These are phyloP conservation scores for Rhizopogon salebrosus DNA, from an alignment of 768 basidiomycete genomes.

Conservation along the genomic window DNA sequence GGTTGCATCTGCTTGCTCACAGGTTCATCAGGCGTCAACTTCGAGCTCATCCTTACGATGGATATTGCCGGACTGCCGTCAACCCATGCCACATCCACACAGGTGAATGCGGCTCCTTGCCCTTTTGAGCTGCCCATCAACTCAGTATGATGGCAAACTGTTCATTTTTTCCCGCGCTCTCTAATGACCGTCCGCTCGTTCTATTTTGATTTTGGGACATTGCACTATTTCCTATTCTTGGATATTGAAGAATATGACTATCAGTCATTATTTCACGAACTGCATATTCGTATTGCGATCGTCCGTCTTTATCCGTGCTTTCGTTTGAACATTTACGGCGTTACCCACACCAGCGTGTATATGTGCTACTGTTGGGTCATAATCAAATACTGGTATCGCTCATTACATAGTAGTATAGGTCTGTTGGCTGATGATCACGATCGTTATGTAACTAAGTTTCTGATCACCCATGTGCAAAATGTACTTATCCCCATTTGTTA, in stretches of 20 bases:
- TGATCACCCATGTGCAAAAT: no score
- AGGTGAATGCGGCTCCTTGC: constrained; percentile 56
- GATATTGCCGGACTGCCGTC: constrained; percentile 62
- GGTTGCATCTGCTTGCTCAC: constrained; percentile 1
- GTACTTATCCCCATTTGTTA: no score
- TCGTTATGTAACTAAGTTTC: no score
- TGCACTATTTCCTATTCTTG: not conserved
- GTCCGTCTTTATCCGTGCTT: not conserved
- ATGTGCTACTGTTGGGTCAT: not conserved
- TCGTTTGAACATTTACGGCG: not conserved
- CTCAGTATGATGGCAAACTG: constrained; percentile 34
- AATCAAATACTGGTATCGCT: not conserved
- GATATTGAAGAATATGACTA: not conserved
- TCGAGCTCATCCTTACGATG: constrained; percentile 63
- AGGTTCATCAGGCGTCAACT: constrained; percentile 40
- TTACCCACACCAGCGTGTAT: not conserved
- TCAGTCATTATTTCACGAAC: not conserved
- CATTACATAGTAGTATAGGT: no score
- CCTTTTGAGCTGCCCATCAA: constrained; percentile 62
- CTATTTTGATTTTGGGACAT: not conserved
- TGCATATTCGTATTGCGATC: not conserved
- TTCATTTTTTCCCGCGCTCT: not conserved
- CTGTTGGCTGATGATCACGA: no score
- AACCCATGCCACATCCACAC: constrained; percentile 47
- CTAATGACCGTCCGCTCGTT: not conserved